phyloP scores from a whole-genome alignment of 2,329 filamentous ascomycete species.

The Fusarium azukiicola region DNA sequence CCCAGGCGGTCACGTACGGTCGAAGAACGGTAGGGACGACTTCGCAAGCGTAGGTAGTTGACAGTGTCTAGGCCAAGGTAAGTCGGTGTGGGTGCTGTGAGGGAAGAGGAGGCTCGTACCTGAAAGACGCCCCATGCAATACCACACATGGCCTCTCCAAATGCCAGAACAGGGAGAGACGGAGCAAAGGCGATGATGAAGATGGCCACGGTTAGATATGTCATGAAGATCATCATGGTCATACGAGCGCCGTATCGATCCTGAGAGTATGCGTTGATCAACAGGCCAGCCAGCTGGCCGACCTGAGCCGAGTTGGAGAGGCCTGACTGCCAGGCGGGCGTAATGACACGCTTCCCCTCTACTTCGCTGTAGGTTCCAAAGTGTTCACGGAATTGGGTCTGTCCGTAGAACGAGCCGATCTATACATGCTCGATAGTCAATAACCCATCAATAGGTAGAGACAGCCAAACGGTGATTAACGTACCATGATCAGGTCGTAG shows the following conservation, averaged over 20 bases:
- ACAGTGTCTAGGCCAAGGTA: neutral
- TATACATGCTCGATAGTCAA: neutral
- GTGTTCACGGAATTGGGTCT: constrained; percentile 23
- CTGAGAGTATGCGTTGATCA: constrained; percentile 64
- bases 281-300: constrained; percentile 51
- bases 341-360: constrained; percentile 60
- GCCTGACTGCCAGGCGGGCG: constrained; percentile 53
- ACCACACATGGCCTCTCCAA: neutral
- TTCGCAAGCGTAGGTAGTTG: constrained; percentile 1
- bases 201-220: constrained; percentile 8
- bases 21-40: constrained; percentile 54
- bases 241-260: constrained; percentile 58
- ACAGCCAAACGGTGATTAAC: neutral
- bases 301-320: constrained; percentile 10
- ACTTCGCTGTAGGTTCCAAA: constrained; percentile 11
- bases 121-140: constrained; percentile 12
- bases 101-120: neutral
- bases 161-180: neutral
- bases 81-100: too few relatives aligned
- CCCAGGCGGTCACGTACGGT: constrained; percentile 63
- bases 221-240: constrained; percentile 31
- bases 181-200: constrained; percentile 13
- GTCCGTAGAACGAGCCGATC: constrained; percentile 28
- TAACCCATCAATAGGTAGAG: too few relatives aligned
- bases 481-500: constrained; percentile 7